These are phyloP conservation scores for Pichia heedii DNA, from an alignment of 805 yeast species.

Conservation along the genomic window DNA sequence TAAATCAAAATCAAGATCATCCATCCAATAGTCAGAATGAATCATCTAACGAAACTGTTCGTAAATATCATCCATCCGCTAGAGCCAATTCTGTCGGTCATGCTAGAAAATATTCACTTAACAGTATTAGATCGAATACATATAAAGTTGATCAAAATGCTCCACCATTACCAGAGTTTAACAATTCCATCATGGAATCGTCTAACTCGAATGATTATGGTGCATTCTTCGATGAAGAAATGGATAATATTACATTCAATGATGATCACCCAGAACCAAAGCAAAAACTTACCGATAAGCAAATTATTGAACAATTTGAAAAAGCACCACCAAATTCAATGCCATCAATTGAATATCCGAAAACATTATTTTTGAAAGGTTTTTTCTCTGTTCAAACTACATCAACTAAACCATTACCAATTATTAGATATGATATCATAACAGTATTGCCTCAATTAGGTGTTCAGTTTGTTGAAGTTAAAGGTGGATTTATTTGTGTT, in stretches of 20 bases:
- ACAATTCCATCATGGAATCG: slow-evolving; percentile 15
- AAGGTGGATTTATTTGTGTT: slow-evolving; percentile 86
- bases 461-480: slow-evolving; percentile 78
- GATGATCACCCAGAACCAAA: slow-evolving; percentile 18
- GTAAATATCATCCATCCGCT: slow-evolving; percentile 63
- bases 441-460: slow-evolving; percentile 66
- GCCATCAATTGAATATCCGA: slow-evolving; percentile 93
- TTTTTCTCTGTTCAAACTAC: slow-evolving; percentile 93
- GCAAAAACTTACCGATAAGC: slow-evolving; percentile 36
- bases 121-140: slow-evolving; percentile 19
- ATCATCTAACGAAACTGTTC: not conserved
- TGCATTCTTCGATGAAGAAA: slow-evolving; percentile 48
- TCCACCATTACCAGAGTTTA: slow-evolving; percentile 37
- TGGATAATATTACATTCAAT: slow-evolving; percentile 27
- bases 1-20: slow-evolving; percentile 7
- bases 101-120: slow-evolving; percentile 52
- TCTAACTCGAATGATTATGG: slow-evolving; percentile 34
- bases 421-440: slow-evolving; percentile 77
- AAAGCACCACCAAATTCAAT: slow-evolving; percentile 66
- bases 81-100: slow-evolving; percentile 87
- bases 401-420: slow-evolving; percentile 83
- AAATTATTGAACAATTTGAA: slow-evolving; percentile 34
- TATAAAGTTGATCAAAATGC: slow-evolving; percentile 20
- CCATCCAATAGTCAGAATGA: not conserved
- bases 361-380: slow-evolving; percentile 83